Base-by-base conservation (phyloP, 1,284 basidiomycete species). In the Sanghuangporus weigelae region DNA sequence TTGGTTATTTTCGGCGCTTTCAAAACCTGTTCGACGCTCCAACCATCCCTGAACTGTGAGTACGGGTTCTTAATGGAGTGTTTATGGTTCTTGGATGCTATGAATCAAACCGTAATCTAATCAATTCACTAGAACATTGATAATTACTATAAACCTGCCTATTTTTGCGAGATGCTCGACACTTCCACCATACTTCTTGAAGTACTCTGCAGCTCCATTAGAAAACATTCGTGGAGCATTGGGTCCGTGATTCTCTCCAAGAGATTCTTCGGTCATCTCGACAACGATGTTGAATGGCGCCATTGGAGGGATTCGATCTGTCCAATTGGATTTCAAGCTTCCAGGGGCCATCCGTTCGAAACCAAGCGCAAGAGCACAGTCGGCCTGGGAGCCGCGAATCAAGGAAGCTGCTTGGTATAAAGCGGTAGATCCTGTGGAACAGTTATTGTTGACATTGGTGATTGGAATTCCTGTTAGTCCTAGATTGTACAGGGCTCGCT, bases 331-430 rank as follows among this genome's bases (percentile, higher is more conserved):
- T 19, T 81, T 82, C 19, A 95, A 78, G 67, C 87, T 88, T 21
- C 93, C 92, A 2, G 89, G 84, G n/a, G 83, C 79, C 91, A 93
- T 93, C 57, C 90, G 87, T 72, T 95, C 93, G 68, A 95, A 95
- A 8, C 93, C 93, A 7, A 95, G 84, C 1, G 93, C 93, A 31
- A 95, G 78, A 0, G 87, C 81, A 72, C 92, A 94, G 62, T 93
- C 88, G 3, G 80, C 86, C 65, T 87, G 81, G 10, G 89, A 89
- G 26, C 81, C 83, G 69, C 86, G 89, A 53, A 93, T 83, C 23
- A 82, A 79, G 44, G 82, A 84, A 69, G 86, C 87, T 2, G 87
- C 89, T 48, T 88, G 81, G 71, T 83, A 89, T 16, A 93, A 78
- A 3, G 91, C 91, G 0, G 89, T 84, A 57, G 86, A 88, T 2